Conservation (phyloP, 352 stramenopile genomes). For the Globisporangium emineosum region DNA sequence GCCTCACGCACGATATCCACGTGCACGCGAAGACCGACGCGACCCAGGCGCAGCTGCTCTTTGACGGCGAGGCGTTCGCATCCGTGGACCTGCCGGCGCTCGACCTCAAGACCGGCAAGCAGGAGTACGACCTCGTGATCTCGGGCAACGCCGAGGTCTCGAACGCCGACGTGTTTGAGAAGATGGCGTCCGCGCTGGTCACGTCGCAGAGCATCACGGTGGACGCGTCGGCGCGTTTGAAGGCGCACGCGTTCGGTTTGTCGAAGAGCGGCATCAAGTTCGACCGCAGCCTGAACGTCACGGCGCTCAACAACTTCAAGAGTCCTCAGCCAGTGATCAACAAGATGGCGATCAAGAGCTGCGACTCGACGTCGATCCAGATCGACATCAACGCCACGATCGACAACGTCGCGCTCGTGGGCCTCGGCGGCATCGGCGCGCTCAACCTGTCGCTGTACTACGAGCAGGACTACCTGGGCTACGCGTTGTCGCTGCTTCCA, state of each 20-base stretch:
- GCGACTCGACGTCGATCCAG: constrained; percentile 30
- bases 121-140: constrained; percentile 58
- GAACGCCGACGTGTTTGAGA: constrained; percentile 40
- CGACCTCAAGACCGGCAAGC: constrained; percentile 40
- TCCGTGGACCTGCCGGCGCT: constrained; percentile 47
- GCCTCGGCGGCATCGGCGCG: constrained; percentile 34
- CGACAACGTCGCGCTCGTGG: constrained; percentile 13
- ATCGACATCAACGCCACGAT: constrained; percentile 68
- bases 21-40: constrained; percentile 44
- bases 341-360: constrained; percentile 45
- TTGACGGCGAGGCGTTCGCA: constrained; percentile 39
- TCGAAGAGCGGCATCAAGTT: constrained; percentile 51
- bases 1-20: constrained; percentile 41
- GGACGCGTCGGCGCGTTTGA: constrained; percentile 32
- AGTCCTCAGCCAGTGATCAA: constrained; percentile 43
- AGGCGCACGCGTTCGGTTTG: constrained; percentile 43
- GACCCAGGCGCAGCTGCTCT: constrained; percentile 46
- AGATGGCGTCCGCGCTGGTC: constrained; percentile 38
- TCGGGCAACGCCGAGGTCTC: constrained; percentile 29
- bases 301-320: constrained; percentile 58
- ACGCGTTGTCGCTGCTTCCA: constrained; percentile 43
- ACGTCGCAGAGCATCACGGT: constrained; percentile 35
- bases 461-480: constrained; percentile 54
- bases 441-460: constrained; percentile 77
- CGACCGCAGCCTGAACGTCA: constrained; percentile 38